phyloP scores from a whole-genome alignment of 2,329 filamentous ascomycete species.

The Drechslerella dactyloides region DNA sequence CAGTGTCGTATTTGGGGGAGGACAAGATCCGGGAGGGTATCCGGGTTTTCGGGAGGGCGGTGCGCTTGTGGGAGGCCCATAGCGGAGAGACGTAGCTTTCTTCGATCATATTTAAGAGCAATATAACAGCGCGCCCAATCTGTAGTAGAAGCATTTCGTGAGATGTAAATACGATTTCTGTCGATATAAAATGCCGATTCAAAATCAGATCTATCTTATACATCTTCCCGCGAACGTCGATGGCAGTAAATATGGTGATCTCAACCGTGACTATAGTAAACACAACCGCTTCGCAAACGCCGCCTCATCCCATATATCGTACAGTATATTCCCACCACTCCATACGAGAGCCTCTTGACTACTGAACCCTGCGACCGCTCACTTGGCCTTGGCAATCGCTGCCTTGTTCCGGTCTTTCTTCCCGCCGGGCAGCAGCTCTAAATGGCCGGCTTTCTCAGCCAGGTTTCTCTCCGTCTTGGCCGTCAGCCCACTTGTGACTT shows the following conservation, averaged over 20 bases:
- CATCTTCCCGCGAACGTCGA: no score
- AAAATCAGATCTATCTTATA: no score
- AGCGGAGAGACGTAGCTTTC: constrained; percentile 7
- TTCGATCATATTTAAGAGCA: no score
- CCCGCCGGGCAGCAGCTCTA: constrained; percentile 71
- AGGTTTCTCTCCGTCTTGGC: constrained; percentile 72
- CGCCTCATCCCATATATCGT: neutral
- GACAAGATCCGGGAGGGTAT: constrained; percentile 52
- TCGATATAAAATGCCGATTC: no score
- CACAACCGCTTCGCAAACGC: neutral
- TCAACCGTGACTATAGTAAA: neutral
- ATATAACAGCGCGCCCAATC: no score
- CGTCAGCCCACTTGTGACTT: constrained; percentile 68
- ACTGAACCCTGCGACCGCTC: neutral
- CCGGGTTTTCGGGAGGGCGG: constrained; percentile 47
- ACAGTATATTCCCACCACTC: neutral
- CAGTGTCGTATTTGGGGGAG: constrained; percentile 52
- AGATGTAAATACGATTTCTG: no score
- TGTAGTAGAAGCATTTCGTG: no score
- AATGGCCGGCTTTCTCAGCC: constrained; percentile 71
- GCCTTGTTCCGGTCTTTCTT: constrained; percentile 65
- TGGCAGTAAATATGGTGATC: neutral
- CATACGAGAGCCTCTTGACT: neutral
- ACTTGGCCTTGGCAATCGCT: neutral
- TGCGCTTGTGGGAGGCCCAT: constrained; percentile 38